phyloP scores from a whole-genome alignment of 441 rosid species.

The Adansonia grandidieri region DNA sequence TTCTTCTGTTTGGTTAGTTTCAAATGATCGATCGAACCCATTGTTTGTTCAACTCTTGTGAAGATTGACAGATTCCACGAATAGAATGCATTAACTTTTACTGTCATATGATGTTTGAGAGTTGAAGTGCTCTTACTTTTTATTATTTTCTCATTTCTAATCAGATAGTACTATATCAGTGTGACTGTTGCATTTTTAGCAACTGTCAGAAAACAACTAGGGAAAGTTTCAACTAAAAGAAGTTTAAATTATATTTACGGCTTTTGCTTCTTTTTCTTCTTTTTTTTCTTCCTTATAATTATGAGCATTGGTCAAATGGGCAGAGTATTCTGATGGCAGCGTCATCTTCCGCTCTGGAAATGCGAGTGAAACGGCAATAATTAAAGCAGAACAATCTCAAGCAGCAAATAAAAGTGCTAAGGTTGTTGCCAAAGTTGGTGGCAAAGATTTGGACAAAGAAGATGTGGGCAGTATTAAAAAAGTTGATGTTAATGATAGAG shows the following conservation, averaged over 20 bases:
- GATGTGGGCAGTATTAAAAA: slow-evolving; percentile 19
- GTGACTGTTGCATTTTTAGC: slow-evolving; percentile 2
- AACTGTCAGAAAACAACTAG: slow-evolving; percentile 35
- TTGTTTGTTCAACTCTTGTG: too few species aligned
- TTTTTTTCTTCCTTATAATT: neutral
- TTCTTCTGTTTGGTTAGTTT: neutral
- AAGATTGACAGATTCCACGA: too few species aligned
- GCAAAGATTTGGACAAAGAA: slow-evolving; percentile 23
- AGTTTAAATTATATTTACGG: slow-evolving; percentile 19
- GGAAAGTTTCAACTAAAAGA: slow-evolving; percentile 32
- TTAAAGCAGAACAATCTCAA: slow-evolving; percentile 3
- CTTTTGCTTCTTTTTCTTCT: too few species aligned
- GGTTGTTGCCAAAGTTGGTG: slow-evolving; percentile 12
- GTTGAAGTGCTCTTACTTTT: neutral
- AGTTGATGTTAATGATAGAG: slow-evolving; percentile 18
- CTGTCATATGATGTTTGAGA: neutral
- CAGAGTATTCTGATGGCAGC: slow-evolving; percentile 70
- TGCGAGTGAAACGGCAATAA: slow-evolving; percentile 39
- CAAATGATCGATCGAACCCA: neutral
- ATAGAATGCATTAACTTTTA: too few species aligned
- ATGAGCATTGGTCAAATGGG: slow-evolving; percentile 16
- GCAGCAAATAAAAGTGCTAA: neutral
- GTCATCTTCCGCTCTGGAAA: slow-evolving; percentile 64
- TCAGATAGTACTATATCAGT: neutral
- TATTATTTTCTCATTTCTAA: slow-evolving; percentile 2